These are phyloP conservation scores for Novakomyces olei DNA, from an alignment of 805 yeast species.

Conservation along the genomic window DNA sequence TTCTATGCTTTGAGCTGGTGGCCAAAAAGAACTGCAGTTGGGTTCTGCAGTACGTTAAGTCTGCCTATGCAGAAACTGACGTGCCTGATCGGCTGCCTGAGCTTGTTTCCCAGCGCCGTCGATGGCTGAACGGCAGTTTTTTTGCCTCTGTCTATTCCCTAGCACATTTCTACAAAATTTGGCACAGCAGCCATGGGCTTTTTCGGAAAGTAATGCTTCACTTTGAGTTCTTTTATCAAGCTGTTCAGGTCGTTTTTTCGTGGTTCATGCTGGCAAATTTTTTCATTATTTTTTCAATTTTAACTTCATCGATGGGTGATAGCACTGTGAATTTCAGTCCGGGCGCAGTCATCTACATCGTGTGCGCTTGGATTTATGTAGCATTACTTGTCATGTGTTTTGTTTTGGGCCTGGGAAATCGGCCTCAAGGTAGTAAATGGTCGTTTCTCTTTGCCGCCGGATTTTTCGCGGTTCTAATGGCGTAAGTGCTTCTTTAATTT, in stretches of 20 bases:
- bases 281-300: slow-evolving; percentile 74
- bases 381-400: slow-evolving; percentile 18
- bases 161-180: slow-evolving; percentile 63
- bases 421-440: slow-evolving; percentile 81
- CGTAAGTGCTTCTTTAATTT: not conserved
- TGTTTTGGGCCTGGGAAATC: slow-evolving; percentile 83
- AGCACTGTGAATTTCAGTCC: slow-evolving; percentile 16
- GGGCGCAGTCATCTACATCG: slow-evolving; percentile 10
- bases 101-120: slow-evolving; percentile 82
- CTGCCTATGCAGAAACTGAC: slow-evolving; percentile 90
- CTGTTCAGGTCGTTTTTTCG: slow-evolving; percentile 55
- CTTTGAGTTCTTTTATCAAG: slow-evolving; percentile 74
- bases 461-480: not conserved
- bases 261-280: slow-evolving; percentile 86
- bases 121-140: slow-evolving; percentile 96
- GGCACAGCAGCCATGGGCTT: slow-evolving; percentile 70
- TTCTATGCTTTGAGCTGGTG: slow-evolving; percentile 85
- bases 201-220: slow-evolving; percentile 64
- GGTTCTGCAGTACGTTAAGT: slow-evolving; percentile 78
- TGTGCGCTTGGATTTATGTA: slow-evolving; percentile 2
- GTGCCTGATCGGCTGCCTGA: slow-evolving; percentile 86
- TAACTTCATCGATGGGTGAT: slow-evolving; percentile 60
- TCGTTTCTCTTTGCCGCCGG: not conserved
- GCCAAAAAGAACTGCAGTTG: slow-evolving; percentile 67
- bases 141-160: slow-evolving; percentile 88